These are phyloP conservation scores for Oehlia diaphana DNA, from an alignment of 192 early-diverging fungal genomes.

Conservation along the genomic window DNA sequence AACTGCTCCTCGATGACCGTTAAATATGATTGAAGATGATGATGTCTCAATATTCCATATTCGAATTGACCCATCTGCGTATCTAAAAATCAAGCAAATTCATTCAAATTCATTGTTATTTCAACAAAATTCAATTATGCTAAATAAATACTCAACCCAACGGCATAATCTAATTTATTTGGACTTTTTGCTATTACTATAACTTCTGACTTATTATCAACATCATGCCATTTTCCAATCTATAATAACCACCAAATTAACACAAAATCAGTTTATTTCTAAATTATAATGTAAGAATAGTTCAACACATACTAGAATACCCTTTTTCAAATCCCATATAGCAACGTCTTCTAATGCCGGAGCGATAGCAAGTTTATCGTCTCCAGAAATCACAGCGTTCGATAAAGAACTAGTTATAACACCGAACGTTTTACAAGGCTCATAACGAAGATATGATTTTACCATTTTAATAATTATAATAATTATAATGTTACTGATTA, in stretches of 20 bases:
- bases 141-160: constrained; percentile 60
- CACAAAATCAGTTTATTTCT: too few relatives aligned
- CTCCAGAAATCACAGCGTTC: constrained; percentile 70
- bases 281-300: background rate
- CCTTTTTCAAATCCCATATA: constrained; percentile 88
- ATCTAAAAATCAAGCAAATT: constrained; percentile 42
- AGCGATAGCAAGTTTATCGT: constrained; percentile 72
- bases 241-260: constrained; percentile 8
- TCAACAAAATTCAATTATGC: background rate
- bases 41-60: constrained; percentile 71
- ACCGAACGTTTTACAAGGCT: constrained; percentile 77
- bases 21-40: constrained; percentile 71
- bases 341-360: constrained; percentile 82
- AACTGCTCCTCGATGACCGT: constrained; percentile 88
- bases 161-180: constrained; percentile 73
- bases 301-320: constrained; percentile 51
- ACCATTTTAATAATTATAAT: constrained; percentile 44
- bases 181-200: constrained; percentile 76
- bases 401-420: constrained; percentile 70
- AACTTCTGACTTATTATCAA: constrained; percentile 81
- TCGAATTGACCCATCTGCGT: constrained; percentile 90
- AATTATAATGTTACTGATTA: background rate
- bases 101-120: background rate
- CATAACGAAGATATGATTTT: constrained; percentile 85
- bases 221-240: constrained; percentile 77